Percentiles rank a stretch among this genome's conserved stretches.
These are phyloP conservation scores for Chenopodium album DNA, from an alignment of 148 eudicot species.

Conservation along the genomic window DNA sequence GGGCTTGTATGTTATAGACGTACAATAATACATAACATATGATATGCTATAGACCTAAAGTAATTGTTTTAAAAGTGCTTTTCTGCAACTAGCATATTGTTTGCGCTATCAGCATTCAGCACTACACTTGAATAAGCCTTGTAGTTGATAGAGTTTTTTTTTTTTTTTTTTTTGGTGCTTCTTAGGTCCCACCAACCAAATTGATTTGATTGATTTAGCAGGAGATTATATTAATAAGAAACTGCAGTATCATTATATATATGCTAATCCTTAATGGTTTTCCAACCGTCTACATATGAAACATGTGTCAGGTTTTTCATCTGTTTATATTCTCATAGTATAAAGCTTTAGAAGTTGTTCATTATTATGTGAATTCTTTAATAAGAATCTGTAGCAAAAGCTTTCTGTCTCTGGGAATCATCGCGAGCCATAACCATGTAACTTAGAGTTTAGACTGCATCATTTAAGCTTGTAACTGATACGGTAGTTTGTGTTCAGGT, in stretches of 20 bases:
- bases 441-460: background rate
- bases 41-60: background rate
- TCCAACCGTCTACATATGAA: constrained; percentile 12
- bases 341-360: background rate
- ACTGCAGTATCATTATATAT: background rate
- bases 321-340: background rate
- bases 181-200: constrained; percentile 16
- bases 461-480: too few relatives aligned
- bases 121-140: constrained; percentile 13
- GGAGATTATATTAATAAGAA: background rate
- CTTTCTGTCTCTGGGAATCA: background rate
- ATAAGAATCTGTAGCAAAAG: constrained; percentile 10
- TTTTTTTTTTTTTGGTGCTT: constrained; percentile 17
- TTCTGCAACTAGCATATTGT: constrained; percentile 21
- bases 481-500: too few relatives aligned
- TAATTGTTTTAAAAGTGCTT: background rate
- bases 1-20: background rate
- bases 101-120: constrained; percentile 20
- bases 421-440: background rate
- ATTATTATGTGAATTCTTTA: background rate
- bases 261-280: constrained; percentile 5
- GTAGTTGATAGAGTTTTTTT: constrained; percentile 5
- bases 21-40: background rate
- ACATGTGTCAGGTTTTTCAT: constrained; percentile 4
- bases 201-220: constrained; percentile 10